phyloP scores from a whole-genome alignment of 1,284 basidiomycete genomes.

The Malassezia sympodialis region DNA sequence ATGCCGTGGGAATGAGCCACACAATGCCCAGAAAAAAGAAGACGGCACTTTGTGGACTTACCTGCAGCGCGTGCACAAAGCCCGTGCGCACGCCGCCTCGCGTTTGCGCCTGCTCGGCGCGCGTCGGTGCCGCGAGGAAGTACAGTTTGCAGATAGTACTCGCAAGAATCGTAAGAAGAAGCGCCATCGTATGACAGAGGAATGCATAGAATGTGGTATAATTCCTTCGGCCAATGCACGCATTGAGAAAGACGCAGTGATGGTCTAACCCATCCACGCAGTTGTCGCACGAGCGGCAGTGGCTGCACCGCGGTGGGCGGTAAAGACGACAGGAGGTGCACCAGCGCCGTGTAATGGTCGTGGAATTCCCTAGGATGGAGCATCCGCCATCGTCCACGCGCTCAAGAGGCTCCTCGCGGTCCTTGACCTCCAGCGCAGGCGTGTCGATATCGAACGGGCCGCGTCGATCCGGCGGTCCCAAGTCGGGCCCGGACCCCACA shows the following conservation, averaged over 20 bases:
- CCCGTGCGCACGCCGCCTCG: background rate
- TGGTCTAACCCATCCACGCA: constrained; percentile 48
- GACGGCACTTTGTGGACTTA: constrained; percentile 30
- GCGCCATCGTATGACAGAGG: constrained; percentile 16
- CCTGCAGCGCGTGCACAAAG: constrained; percentile 26
- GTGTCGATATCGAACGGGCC: background rate
- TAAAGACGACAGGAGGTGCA: constrained; percentile 46
- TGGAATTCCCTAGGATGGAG: constrained; percentile 6
- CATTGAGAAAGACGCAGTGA: constrained; percentile 48
- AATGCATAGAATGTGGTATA: constrained; percentile 45
- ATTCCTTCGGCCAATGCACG: constrained; percentile 45
- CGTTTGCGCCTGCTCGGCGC: background rate
- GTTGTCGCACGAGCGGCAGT: constrained; percentile 47
- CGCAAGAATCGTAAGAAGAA: constrained; percentile 7
- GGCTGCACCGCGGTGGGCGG: constrained; percentile 41
- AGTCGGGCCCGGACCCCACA: constrained; percentile 42
- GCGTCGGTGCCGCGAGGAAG: constrained; percentile 18
- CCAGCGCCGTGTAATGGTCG: constrained; percentile 36
- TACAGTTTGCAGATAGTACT: constrained; percentile 21
- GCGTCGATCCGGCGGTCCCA: constrained; percentile 16
- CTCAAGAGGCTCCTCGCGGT: constrained; percentile 23
- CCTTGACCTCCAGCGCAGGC: constrained; percentile 18
- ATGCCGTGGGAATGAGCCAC: constrained; percentile 23
- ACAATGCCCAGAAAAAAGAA: constrained; percentile 30
- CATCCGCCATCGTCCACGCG: constrained; percentile 18